Evolutionary conservation across 2,329 filamentous ascomycete genomes (phyloP), one percentile per base, ranked within the genome.

Genomic region (Phyllosticta citriasiana): DNA sequence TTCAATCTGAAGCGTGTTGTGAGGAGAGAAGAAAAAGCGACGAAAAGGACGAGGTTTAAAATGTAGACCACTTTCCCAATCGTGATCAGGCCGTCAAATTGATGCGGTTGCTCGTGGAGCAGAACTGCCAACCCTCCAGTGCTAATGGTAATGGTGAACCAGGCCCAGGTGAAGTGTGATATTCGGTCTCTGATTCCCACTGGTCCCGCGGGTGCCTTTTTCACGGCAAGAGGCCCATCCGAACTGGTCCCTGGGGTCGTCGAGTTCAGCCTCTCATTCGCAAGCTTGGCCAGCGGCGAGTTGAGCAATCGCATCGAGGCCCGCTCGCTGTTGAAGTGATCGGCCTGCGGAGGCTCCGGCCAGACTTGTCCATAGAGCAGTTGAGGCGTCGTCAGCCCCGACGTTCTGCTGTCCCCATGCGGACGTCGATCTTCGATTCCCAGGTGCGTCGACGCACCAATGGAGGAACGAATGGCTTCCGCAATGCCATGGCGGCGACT

Each of bases 11-110:
- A 82, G 56, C 80, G 76, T 52, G 76, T 68, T 0, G 63, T n/a
- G 9, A 74, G 66, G 16, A 60, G 59, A 24, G 65, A 64, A 14
- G 70, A 67, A 27, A 70, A 65, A 27, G 57, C 62, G 16, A 69
- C 64, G 69, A 82, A 82, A 60, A 79, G 69, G 62, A 80, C 64
- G 4, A 83, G 71, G 66, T 81, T 80, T 63, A 82, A 66, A 47
- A 82, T 70, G 67, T 78, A 83, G 64, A 82, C 73, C 62, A 79
- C 65, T 27, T 79, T 78, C 22, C 80, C 81, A 60, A 83, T 79
- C 7, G 73, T 76, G 61, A 77, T 72, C 16, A 84, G 75, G 22
- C 80, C 80, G 0, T 67, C 66, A 65, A 83, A 84, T 1, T 67
- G 63, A 61, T 77, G 76, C 0, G 77, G 78, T 53, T 76, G 71